phyloP scores from a whole-genome alignment of 2,329 filamentous ascomycete genomes.

The Aspergillus terreus region DNA sequence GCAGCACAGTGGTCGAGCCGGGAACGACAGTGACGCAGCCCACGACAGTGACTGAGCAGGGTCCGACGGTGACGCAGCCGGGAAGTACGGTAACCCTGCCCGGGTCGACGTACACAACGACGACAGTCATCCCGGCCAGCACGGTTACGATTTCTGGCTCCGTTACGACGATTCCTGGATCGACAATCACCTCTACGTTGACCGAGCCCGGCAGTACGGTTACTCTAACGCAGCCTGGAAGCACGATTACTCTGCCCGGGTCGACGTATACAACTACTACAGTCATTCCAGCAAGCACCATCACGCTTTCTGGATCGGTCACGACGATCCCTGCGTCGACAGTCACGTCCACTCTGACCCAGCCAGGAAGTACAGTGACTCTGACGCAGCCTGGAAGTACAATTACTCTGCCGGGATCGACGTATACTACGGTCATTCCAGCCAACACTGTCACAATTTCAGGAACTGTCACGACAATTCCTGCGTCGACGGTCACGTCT shows the following conservation, averaged over 20 bases:
- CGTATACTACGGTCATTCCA: not conserved
- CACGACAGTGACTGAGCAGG: not conserved
- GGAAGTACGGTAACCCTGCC: not conserved
- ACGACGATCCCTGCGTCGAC: not conserved
- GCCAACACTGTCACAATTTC: conserved; percentile 12
- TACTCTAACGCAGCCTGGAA: not conserved
- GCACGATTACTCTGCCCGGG: conserved; percentile 8
- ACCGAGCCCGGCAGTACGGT: too few species aligned
- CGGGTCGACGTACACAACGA: not conserved
- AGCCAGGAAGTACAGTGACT: too few species aligned
- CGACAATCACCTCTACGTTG: not conserved
- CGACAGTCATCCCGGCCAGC: not conserved
- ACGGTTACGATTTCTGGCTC: not conserved
- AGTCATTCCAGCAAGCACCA: not conserved
- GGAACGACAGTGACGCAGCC: not conserved
- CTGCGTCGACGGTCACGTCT: conserved; percentile 5
- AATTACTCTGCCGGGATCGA: conserved; percentile 2
- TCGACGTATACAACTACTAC: not conserved
- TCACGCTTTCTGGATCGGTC: not conserved
- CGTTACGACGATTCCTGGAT: not conserved
- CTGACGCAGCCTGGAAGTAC: not conserved
- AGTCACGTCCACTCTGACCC: not conserved
- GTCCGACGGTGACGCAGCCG: not conserved
- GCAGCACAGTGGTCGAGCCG: not conserved
- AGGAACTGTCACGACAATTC: conserved; percentile 2